A percentile compares a stretch with the other conserved stretches of the same genome.
Conservation (phyloP, 2,329 filamentous ascomycete species). For the Sarocladium oryzae region DNA sequence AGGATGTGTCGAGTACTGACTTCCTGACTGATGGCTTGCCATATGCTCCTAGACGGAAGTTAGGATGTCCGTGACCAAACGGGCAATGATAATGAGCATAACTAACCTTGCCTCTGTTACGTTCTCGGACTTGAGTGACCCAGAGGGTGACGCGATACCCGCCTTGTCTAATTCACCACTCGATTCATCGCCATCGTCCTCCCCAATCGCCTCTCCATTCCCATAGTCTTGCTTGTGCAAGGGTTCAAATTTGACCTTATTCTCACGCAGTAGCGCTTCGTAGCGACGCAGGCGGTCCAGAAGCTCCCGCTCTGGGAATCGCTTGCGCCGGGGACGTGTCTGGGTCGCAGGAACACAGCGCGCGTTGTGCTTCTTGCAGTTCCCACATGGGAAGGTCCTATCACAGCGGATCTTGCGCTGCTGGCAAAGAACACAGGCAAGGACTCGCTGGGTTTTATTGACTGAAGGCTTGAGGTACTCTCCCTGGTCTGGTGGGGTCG, state of each 20-base stretch:
- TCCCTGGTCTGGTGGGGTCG: neutral
- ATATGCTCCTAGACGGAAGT: conserved; percentile 32
- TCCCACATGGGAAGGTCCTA: conserved; percentile 49
- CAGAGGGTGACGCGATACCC: conserved; percentile 7
- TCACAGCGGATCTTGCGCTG: conserved; percentile 60
- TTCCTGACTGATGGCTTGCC: conserved; percentile 36
- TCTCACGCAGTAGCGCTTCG: conserved; percentile 47
- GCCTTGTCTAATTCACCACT: neutral
- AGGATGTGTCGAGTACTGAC: conserved; percentile 22
- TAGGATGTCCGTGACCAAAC: neutral
- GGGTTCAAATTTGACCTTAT: conserved; percentile 49
- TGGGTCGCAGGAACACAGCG: conserved; percentile 38
- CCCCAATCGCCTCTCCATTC: neutral
- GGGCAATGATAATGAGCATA: neutral
- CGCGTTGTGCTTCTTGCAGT: conserved; percentile 38
- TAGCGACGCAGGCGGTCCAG: conserved; percentile 50
- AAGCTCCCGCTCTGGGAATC: conserved; percentile 52
- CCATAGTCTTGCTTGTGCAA: conserved; percentile 20
- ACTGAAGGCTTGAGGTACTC: neutral
- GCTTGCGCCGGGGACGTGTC: conserved; percentile 29
- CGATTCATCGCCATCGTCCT: conserved; percentile 11
- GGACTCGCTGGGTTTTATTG: conserved; percentile 14
- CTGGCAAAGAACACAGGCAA: conserved; percentile 54
- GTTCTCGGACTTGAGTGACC: conserved; percentile 9
- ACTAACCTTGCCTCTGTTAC: conserved; percentile 15